These are phyloP conservation scores for Candida pseudoglaebosa DNA, from an alignment of 805 yeast genomes.

Conservation along the genomic window DNA sequence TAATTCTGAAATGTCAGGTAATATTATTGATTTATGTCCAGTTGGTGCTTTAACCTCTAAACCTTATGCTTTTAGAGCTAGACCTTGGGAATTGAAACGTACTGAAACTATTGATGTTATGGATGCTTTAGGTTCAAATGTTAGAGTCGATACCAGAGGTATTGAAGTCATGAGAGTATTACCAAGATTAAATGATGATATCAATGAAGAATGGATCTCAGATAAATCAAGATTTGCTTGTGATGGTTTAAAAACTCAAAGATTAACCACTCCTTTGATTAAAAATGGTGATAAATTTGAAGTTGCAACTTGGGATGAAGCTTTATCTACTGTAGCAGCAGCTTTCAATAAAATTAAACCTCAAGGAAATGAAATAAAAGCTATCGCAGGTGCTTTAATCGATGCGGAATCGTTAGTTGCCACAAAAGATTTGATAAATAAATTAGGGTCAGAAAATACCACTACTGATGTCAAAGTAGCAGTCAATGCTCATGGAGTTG, in stretches of 20 bases:
- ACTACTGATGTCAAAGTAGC: conserved; percentile 66
- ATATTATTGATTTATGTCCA: conserved; percentile 83
- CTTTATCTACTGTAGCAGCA: conserved; percentile 62
- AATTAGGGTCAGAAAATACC: conserved; percentile 75
- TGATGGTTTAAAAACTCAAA: conserved; percentile 82
- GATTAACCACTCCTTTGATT: conserved; percentile 76
- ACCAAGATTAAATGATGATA: conserved; percentile 81
- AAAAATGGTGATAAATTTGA: conserved; percentile 66
- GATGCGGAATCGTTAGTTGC: conserved; percentile 84
- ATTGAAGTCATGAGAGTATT: conserved; percentile 82
- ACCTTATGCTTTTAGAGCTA: conserved; percentile 88
- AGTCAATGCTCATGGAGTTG: conserved; percentile 59
- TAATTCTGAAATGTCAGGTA: conserved; percentile 82
- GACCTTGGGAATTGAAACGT: conserved; percentile 91
- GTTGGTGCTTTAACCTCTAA: conserved; percentile 89
- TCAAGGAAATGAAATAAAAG: conserved; percentile 68
- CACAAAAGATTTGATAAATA: conserved; percentile 72
- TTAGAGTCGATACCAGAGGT: conserved; percentile 84
- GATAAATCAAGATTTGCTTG: conserved; percentile 84
- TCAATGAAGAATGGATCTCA: conserved; percentile 89
- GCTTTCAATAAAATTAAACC: conserved; percentile 57
- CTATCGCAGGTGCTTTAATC: conserved; percentile 73
- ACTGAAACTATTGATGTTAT: conserved; percentile 82
- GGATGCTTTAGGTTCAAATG: conserved; percentile 79
- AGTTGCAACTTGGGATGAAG: conserved; percentile 85